A percentile compares a stretch with the other conserved stretches of the same genome.
Evolutionary conservation across 306 rosid genomes (phyloP).

Genomic region (Cicer yamashitae): DNA sequence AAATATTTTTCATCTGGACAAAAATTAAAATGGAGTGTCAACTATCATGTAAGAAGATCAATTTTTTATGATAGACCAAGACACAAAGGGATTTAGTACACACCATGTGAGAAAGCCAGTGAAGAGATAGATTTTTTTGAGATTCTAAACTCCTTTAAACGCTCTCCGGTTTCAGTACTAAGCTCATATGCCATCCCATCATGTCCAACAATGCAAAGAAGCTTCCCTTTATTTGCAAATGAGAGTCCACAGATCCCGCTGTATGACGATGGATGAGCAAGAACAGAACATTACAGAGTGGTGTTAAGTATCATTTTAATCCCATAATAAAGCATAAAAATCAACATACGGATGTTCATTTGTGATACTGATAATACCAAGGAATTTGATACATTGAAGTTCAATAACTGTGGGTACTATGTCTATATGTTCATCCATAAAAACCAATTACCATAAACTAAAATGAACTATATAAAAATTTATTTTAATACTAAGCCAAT

Average conservation of each 20-base stretch:
- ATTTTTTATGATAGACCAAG: conserved; percentile 32
- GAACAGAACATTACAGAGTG: conserved; percentile 11
- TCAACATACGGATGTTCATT: conserved; percentile 28
- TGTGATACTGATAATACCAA: background rate
- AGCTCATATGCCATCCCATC: conserved; percentile 54
- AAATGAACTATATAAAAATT: conserved; percentile 17
- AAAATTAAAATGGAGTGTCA: conserved; percentile 39
- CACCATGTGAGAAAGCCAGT: conserved; percentile 62
- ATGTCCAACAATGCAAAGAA: conserved; percentile 55
- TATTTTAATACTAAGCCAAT: conserved; percentile 3
- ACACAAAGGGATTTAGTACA: conserved; percentile 39
- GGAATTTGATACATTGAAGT: conserved; percentile 4
- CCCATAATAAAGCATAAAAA: background rate
- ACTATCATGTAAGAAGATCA: conserved; percentile 18
- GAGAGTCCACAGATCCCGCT: conserved; percentile 61
- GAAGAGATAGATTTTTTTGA: conserved; percentile 56
- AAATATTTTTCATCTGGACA: conserved; percentile 59
- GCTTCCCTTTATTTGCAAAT: conserved; percentile 52
- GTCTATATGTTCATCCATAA: conserved; percentile 14
- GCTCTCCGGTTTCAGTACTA: conserved; percentile 54
- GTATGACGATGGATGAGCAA: conserved; percentile 28
- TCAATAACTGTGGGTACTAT: background rate
- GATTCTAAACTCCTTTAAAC: conserved; percentile 52
- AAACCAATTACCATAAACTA: conserved; percentile 17
- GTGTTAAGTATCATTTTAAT: conserved; percentile 3